Percentiles rank a stretch among this genome's conserved stretches.
Conservation (phyloP, 257 asterid species). For the Solanum virginianum region DNA sequence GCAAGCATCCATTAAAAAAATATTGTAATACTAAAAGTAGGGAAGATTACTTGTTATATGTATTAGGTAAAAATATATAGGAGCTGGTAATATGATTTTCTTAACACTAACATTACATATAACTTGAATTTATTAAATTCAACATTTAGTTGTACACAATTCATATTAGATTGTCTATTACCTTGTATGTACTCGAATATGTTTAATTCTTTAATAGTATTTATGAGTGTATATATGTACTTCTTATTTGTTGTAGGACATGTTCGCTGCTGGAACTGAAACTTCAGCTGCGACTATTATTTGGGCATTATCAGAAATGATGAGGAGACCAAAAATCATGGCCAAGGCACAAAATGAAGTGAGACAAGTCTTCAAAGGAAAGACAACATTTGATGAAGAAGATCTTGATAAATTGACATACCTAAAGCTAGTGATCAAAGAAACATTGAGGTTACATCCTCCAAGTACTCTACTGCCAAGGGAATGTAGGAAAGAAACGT, state of each 20-base stretch:
- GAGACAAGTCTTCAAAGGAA: neutral
- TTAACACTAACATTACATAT: neutral
- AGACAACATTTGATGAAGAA: neutral
- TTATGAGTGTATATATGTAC: neutral
- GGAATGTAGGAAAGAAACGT: neutral
- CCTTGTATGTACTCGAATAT: neutral
- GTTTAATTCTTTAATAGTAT: neutral
- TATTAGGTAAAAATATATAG: neutral
- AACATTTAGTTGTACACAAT: neutral
- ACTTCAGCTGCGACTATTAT: conserved; percentile 5
- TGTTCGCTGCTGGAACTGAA: conserved; percentile 9
- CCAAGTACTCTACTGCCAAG: conserved; percentile 1
- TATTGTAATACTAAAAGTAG: neutral
- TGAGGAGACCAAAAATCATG: neutral
- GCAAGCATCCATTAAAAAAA: neutral
- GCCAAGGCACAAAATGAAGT: neutral
- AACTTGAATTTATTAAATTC: neutral
- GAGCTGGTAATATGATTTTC: neutral
- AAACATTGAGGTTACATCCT: neutral
- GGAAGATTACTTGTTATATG: neutral
- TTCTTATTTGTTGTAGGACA: neutral
- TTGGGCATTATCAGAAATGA: neutral
- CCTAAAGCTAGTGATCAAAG: neutral
- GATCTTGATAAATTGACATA: neutral
- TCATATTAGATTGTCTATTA: neutral